Conservation (phyloP, 2,329 filamentous ascomycete genomes). For the Cytospora chrysosperma region DNA sequence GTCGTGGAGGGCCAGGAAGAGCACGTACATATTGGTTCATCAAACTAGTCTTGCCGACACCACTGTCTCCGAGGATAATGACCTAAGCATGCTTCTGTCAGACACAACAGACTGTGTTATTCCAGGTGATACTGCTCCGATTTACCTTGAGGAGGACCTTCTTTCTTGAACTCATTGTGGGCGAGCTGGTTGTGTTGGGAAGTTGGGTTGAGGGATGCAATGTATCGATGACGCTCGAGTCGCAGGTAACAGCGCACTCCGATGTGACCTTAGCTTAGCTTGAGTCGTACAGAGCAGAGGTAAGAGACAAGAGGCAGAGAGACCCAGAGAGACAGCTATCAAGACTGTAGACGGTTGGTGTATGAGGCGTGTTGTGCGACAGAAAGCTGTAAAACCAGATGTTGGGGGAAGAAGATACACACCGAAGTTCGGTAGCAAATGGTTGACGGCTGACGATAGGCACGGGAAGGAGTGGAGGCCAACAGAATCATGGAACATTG, state of each 20-base stretch:
- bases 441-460: neutral
- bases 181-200: constrained; percentile 9
- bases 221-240: constrained; percentile 13
- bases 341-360: neutral
- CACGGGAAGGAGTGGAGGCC: neutral
- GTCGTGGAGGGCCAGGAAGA: constrained; percentile 24
- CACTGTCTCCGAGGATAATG: constrained; percentile 98
- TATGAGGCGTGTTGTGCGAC: neutral
- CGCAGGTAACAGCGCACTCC: neutral
- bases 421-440: neutral
- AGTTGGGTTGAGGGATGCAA: neutral
- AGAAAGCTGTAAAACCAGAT: neutral
- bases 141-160: constrained; percentile 86
- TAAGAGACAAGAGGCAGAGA: neutral
- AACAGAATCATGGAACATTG: neutral
- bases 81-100: constrained; percentile 57
- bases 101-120: constrained; percentile 16
- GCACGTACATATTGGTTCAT: constrained; percentile 99
- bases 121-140: neutral
- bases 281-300: neutral
- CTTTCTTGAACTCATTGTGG: constrained; percentile 75
- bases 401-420: neutral
- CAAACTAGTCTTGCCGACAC: constrained; percentile 98
- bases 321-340: no score
- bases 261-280: no score